Base-by-base conservation (phyloP, 495 filamentous ascomycete genomes). In the Podospora bellae-mahoneyi region DNA sequence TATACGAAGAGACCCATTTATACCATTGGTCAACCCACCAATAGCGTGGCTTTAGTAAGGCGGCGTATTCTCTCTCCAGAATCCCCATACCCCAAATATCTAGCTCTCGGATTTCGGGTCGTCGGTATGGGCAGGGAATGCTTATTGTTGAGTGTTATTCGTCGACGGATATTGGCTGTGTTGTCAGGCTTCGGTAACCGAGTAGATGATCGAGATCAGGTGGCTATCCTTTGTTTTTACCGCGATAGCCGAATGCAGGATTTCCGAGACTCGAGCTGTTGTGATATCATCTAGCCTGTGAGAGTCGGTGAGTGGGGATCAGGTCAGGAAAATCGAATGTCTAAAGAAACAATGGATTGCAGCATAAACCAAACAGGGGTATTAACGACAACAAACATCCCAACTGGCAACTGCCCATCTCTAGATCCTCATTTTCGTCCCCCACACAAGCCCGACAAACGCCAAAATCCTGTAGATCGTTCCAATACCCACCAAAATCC, bases 381-480 rank as follows among this genome's bases (percentile, higher is more conserved):
- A 59, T 59, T 62, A 16, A 62, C 26, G 26, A 62, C 9, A 7
- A 3, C 60, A 15, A 62, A 62, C 6, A 19, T 18, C 5, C 16
- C 15, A 48, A 16, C 39, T 23, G 23, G 23, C 23, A 23, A 23
- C 23, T 23, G 23, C 23, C 39, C 39, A 48, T 13, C 39, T 48
- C 39, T 48, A 63, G 48, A 63, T 32, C 32, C 61, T 18, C 32
- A 39, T 39, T 48, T 63, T 68, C 30, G 57, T 68, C 4, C 76
- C 76, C 9, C 27, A 56, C 59, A 79, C 65, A 71, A 84, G 64
- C 5, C 79, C 82, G 26, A 76, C 53, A 66, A 81, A 84, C 15
- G 82, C 82, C 32, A 84, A 30, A 4, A 82, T 48, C 18, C 82
- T 69, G 66, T 83, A 82, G 19, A 73, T 58, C 5, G 74, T 75